phyloP scores from a whole-genome alignment of 345 rosid genomes.

The Gossypium anomalum region DNA sequence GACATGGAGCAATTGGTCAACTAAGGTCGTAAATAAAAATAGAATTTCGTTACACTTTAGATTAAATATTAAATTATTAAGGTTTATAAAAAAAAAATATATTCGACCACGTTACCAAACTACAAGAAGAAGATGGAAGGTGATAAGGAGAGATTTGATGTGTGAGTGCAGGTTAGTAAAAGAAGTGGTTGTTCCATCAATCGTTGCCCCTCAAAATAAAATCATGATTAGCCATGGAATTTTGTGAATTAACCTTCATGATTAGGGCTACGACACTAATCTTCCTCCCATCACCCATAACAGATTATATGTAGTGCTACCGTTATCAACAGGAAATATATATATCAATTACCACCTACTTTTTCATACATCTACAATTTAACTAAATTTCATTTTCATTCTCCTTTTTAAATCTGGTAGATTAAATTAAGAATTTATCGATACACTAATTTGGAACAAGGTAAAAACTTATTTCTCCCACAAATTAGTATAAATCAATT shows the following conservation, averaged over 20 bases:
- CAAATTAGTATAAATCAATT: too few relatives aligned
- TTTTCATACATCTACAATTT: not conserved
- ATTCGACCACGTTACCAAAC: conserved; percentile 13
- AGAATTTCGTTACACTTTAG: not conserved
- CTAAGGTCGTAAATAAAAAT: not conserved
- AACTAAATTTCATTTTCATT: not conserved
- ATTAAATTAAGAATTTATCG: too few relatives aligned
- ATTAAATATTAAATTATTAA: not conserved
- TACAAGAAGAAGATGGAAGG: conserved; percentile 22
- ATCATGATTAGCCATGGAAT: conserved; percentile 59
- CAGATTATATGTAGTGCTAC: conserved; percentile 24
- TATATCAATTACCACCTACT: not conserved
- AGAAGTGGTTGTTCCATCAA: conserved; percentile 70
- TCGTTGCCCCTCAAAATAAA: conserved; percentile 39
- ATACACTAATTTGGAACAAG: too few relatives aligned
- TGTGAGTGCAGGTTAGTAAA: conserved; percentile 32
- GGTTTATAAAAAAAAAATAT: not conserved
- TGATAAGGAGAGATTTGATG: conserved; percentile 38
- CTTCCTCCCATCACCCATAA: conserved; percentile 30
- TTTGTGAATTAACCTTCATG: conserved; percentile 48
- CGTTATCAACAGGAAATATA: conserved; percentile 13
- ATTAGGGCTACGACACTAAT: conserved; percentile 44
- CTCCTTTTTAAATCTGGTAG: not conserved
- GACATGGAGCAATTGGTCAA: not conserved
- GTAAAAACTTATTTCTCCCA: too few relatives aligned